Evolutionary conservation across 805 yeast genomes (phyloP), one percentile per base, ranked within the genome.

Genomic region (Metschnikowia bowlesiae): DNA sequence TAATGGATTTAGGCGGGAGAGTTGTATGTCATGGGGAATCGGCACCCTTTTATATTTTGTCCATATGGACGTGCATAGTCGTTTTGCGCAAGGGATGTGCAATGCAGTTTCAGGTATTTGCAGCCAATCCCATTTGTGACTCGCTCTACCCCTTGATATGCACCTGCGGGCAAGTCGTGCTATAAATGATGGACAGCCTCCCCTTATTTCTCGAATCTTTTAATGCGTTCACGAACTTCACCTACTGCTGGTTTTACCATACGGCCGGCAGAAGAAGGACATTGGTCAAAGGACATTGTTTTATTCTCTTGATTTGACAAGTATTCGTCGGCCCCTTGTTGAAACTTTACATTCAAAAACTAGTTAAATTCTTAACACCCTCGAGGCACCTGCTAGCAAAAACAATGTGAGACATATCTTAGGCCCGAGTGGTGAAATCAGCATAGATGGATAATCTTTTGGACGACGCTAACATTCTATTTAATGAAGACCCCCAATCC

Each of bases 401-500:
- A 81, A 78, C 41, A 79, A 61, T 1, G 80, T 82, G 82, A 74
- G 14, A 81, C 83, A 75, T 79, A 82, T 44, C 82, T 79, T 4
- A 86, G 86, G 82, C 81, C 1, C 82, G 60, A 2, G 82, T 72
- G n/a, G 76, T 71, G 48, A 79, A 69, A 56, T 82, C 79, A 4
- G 80, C 79, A 62, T 69, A 80, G 56, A 78, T 80, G 43, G 22
- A 74, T 78, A 35, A 80, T 76, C 32, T 81, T 77, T 18, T 86
- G 86, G 6, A 82, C 83, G 59, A 81, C 46, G 84, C 85, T 47
- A 78, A 66, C 29, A 79, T 57, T 64, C 86, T 67, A 54, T 76
- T 76, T 33, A 72, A 70, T 6, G 81, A 80, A n/a, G 85, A 73
- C 8, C 83, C 22, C 79, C 14, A 83, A 56, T 3, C 85, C 84